Percentiles rank a stretch among this genome's conserved stretches.
Evolutionary conservation across 2,329 filamentous ascomycete genomes (phyloP).

Genomic region (Aureobasidium musti): DNA sequence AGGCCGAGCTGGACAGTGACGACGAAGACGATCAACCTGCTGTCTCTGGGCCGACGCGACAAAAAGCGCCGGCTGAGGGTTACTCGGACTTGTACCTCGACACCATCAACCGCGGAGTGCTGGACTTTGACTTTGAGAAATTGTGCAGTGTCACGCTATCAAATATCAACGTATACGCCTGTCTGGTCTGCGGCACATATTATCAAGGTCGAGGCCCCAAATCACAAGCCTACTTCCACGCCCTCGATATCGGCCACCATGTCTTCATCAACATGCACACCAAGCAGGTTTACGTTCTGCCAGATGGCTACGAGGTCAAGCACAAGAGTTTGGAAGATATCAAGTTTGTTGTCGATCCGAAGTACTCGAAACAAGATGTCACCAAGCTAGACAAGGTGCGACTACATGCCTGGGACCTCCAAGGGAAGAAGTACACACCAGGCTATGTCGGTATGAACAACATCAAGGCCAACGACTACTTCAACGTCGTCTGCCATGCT

Average conservation of each 20-base stretch:
- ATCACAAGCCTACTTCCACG: conserved; percentile 96
- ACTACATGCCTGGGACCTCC: conserved; percentile 71
- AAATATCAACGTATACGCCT: conserved; percentile 99
- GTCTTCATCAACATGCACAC: conserved; percentile 98
- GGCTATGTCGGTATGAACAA: conserved; percentile 99
- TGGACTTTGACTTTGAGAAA: conserved; percentile 99
- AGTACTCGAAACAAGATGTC: conserved; percentile 78
- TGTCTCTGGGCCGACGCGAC: conserved; percentile 59
- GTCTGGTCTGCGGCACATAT: conserved; percentile 96
- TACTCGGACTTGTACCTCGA: conserved; percentile 97
- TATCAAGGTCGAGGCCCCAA: conserved; percentile 91
- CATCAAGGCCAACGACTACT: conserved; percentile 98
- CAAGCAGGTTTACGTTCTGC: conserved; percentile 86
- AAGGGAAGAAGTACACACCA: conserved; percentile 82
- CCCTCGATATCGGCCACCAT: conserved; percentile 91
- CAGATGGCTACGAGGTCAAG: conserved; percentile 94
- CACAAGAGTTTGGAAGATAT: conserved; percentile 96
- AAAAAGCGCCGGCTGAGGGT: conserved; percentile 77
- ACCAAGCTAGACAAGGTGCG: conserved; percentile 70
- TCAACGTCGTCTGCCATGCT: conserved; percentile 92
- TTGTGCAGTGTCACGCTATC: conserved; percentile 93
- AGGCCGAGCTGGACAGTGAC: conserved; percentile 41
- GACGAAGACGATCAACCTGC: conserved; percentile 39
- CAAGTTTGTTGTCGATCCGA: conserved; percentile 94
- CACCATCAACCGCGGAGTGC: conserved; percentile 87